Evolutionary conservation across 306 rosid genomes (phyloP), one percentile per base, ranked within the genome.

Genomic region (Vigna unguiculata): DNA sequence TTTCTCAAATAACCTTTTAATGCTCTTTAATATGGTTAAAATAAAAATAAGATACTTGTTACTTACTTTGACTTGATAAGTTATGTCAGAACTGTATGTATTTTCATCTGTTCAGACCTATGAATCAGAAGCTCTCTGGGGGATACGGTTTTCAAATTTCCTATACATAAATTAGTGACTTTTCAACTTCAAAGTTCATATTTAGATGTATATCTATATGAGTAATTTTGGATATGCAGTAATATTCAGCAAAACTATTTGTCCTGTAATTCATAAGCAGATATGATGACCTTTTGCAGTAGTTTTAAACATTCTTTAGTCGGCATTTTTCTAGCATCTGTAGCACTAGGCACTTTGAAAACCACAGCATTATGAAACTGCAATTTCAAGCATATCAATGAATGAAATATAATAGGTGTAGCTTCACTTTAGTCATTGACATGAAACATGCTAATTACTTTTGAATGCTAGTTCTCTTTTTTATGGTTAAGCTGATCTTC

Each of bases 341-440:
- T 45, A 7, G 32, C 47, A 45, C 30, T 25, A 43, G 28, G 14
- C 16, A 20, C 20, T 22, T 54, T 22, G 24, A 72, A 40, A 72
- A 55, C 9, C 6, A 12, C 25, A 6, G 58, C 47, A 43, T 10
- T 43, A 38, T 12, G 32, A 30, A 60, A 60, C 59, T 47, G 46
- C 32, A 59, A 71, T 43, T 71, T 22, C 61, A 24, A 63, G 59
- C 65, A 41, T 53, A 52, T 5, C 43, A 15, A 32, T 75, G 58
- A 75, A 48, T 75, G 72, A 65, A 49, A 59, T 59, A 69, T 65
- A 62, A 8, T 45, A 12, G 60, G 66, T 52, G 43, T 7, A 69
- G 30, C 63, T 75, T 55, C 19, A n/a, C 36, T 20, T 36, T 45
- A 21, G 68, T 24, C 19, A 38, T 24, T 0, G 21, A 46, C 62